Percentiles rank a stretch among this genome's conserved stretches.
Evolutionary conservation across 208 protist species (phyloP).

Genomic region (Crithidia brevicula): DNA sequence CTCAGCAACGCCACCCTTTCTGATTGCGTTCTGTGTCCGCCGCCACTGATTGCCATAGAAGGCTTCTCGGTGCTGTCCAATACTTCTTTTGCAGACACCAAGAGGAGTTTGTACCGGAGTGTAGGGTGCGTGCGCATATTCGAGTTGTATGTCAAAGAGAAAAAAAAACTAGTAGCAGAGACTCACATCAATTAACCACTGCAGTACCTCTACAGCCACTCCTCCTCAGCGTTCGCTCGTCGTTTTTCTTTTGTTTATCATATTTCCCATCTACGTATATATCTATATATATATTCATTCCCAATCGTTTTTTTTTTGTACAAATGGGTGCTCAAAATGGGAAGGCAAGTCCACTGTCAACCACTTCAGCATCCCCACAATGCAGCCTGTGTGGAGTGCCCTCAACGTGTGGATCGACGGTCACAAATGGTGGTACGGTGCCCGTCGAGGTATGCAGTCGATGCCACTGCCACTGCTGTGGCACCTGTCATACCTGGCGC

Average conservation of each 20-base stretch:
- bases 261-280: neutral
- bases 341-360: no score
- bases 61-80: no score
- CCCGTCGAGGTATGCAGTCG: constrained; percentile 17
- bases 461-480: constrained; percentile 33
- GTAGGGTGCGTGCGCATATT: no score
- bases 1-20: neutral
- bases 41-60: neutral
- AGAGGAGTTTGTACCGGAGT: no score
- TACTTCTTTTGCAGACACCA: no score
- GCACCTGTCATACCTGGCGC: constrained; percentile 24
- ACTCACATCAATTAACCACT: neutral
- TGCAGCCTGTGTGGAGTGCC: constrained; percentile 20
- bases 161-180: neutral
- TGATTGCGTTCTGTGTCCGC: neutral
- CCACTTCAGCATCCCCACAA: neutral
- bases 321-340: constrained; percentile 26
- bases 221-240: neutral
- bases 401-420: neutral
- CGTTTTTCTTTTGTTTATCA: constrained; percentile 1
- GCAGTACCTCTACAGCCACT: neutral
- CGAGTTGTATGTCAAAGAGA: no score
- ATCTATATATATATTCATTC: no score
- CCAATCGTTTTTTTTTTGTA: neutral
- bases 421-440: neutral